Evolutionary conservation across 2,329 filamentous ascomycete species (phyloP), one percentile per base, ranked within the genome.

Genomic region (Colletotrichum sp.): DNA sequence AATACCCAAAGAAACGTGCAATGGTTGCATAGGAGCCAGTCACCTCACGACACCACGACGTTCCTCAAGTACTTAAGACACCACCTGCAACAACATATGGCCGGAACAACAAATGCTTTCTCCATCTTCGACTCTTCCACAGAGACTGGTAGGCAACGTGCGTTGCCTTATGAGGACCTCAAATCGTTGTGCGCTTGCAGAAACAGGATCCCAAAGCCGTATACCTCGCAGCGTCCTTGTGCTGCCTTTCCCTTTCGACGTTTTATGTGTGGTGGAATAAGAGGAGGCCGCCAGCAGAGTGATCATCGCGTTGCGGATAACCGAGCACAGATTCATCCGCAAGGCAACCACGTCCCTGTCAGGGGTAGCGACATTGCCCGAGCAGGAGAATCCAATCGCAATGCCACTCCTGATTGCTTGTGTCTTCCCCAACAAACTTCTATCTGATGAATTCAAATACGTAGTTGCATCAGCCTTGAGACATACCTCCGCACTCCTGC

Each of bases 161-260:
- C 0, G 9, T 44, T 44, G 18, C 39, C 39, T 44, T 1, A 0
- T 6, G 18, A 44, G 2, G 18, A n/a, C 3, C 39, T 44, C 18
- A n/a, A n/a, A 0, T 5, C 10, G 1, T 21, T 49, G 0, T 1
- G 1, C 44, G n/a, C 10, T 21, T 49, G 2, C 4, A 13, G 3
- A 49, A n/a, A 21, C 3, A 21, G 18, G 8, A 30, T 30, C 28
- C 10, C 28, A 1, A 30, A 10, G 1, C 10, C 10, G 8, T 3
- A 30, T 9, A 10, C 18, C 39, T 10, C 5, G 3, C 18, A n/a
- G 15, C 5, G n/a, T n/a, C n/a, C n/a, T n/a, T n/a, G n/a, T n/a
- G n/a, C n/a, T n/a, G n/a, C n/a, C n/a, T n/a, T n/a, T n/a, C n/a
- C n/a, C n/a, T n/a, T n/a, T n/a, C n/a, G n/a, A n/a, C n/a, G n/a